Evolutionary conservation across 2,329 filamentous ascomycete species (phyloP), one percentile per base, ranked within the genome.

Genomic region (Aspergillus sclerotialis): DNA sequence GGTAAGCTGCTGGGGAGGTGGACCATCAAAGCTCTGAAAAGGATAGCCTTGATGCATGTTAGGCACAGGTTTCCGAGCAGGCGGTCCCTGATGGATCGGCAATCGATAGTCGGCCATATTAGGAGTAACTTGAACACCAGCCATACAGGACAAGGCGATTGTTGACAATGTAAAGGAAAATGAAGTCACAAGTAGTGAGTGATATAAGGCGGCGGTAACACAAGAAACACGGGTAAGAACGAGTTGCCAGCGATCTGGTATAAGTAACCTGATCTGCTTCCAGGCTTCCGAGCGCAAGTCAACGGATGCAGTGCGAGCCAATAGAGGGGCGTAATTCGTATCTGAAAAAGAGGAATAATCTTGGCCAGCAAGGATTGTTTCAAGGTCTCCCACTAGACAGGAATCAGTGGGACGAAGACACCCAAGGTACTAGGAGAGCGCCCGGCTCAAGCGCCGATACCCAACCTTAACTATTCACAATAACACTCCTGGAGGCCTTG

Each of bases 91-190:
- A 37, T 60, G 58, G 23, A 54, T 48, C 32, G 56, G 55, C 33
- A 60, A 39, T 39, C 58, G 58, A 45, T 60, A 61, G 36, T 61
- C 58, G 33, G 58, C 58, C 52, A 58, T 61, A 36, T 45, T 60
- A 44, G 46, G 47, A 42, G 47, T 35, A 42, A 44, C 38, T 29
- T 55, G 50, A 34, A 52, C 43, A 39, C 44, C 44, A 36, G 52
- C 50, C 53, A 58, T 56, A 33, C 42, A 48, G 23, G 17, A n/a
- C 14, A 17, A 28, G n/a, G 14, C n/a, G n/a, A n/a, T n/a, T n/a
- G n/a, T n/a, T n/a, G n/a, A n/a, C n/a, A n/a, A n/a, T n/a, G 19
- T 23, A 23, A 23, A 23, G 19, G n/a, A 23, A 10, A 10, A 23
- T 23, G 19, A 10, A 23, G n/a, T 23, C 19, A 23, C 19, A 6